Conservation (phyloP, 768 basidiomycete genomes). For the Podaxis mareebaensis region DNA sequence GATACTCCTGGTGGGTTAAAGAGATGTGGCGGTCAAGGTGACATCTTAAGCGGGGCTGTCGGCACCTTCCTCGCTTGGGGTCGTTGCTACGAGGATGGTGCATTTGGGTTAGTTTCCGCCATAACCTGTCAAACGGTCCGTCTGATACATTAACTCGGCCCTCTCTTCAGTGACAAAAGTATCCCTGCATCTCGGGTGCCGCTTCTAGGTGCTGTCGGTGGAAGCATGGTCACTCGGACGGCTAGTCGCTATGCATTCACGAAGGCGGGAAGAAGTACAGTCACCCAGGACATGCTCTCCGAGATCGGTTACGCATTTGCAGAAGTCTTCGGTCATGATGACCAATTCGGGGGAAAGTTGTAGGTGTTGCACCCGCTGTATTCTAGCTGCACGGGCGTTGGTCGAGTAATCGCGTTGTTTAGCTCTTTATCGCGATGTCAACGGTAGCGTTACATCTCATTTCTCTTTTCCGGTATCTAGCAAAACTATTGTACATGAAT, state of each 20-base stretch:
- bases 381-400: neutral
- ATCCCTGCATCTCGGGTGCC: conserved; percentile 70
- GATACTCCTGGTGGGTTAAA: conserved; percentile 81
- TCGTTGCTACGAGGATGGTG: conserved; percentile 86
- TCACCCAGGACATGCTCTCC: conserved; percentile 78
- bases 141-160: neutral
- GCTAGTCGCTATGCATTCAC: conserved; percentile 76
- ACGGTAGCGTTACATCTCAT: neutral
- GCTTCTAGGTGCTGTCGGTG: conserved; percentile 81
- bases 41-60: conserved; percentile 85
- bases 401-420: neutral
- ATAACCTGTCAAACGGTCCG: neutral
- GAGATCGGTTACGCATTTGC: conserved; percentile 69
- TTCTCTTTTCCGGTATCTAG: conserved; percentile 7
- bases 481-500: neutral
- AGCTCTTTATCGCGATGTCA: neutral
- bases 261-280: conserved; percentile 75
- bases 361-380: conserved; percentile 20
- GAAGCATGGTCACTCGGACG: conserved; percentile 85
- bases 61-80: conserved; percentile 96
- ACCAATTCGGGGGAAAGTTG: conserved; percentile 36
- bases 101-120: conserved; percentile 60
- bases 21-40: conserved; percentile 95
- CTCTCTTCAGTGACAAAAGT: conserved; percentile 44
- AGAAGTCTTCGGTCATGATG: conserved; percentile 65